Base-by-base conservation (phyloP, 495 filamentous ascomycete genomes). In the Penicillium angulare region DNA sequence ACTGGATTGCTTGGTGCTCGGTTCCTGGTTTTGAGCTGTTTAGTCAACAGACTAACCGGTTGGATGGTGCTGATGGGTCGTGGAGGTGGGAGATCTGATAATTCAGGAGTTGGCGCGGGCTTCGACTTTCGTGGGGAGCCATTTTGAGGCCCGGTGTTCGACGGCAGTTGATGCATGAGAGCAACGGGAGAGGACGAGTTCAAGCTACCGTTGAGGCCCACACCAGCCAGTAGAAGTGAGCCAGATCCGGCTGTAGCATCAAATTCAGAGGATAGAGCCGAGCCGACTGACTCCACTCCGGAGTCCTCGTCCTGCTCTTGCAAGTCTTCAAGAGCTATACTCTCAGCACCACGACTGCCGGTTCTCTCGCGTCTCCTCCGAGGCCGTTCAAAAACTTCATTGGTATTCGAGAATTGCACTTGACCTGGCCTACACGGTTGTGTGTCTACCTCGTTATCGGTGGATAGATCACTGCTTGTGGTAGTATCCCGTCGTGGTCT, bases 401-500 rank as follows among this genome's bases (percentile, higher is more conserved):
- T 59, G 51, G 72, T 61, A 32, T 59, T 57, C 23, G 70, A 73
- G 50, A 79, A 71, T 59, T 86, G 73, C 45, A 84, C 73, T 38
- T 78, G 84, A 54, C 67, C 82, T 59, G 69, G 76, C 68, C 68
- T 86, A 73, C 84, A 87, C 4, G 79, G 74, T 9, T 83, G 83
- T 1, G 83, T 72, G 33, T 90, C 88, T 32, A 90, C 75, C 51
- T 93, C 90, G 59, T 92, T 92, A 54, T 95, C 90, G 0, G 90
- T 95, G 1, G 90, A 95, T 53, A 97, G 79, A 44, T 97, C 91
- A 65, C 89, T 95, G 66, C 90, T 95, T 2, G 91, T 95, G 7
- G 88, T 86, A 0, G 91, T 97, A 64, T 95, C 91, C 52, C 90
- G 75, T 41, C 91, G 80, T 3, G 85, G 80, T 3, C 90, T 77